These are phyloP conservation scores for Scheffersomyces stambukii DNA, from an alignment of 1,139 yeast genomes.

Conservation along the genomic window DNA sequence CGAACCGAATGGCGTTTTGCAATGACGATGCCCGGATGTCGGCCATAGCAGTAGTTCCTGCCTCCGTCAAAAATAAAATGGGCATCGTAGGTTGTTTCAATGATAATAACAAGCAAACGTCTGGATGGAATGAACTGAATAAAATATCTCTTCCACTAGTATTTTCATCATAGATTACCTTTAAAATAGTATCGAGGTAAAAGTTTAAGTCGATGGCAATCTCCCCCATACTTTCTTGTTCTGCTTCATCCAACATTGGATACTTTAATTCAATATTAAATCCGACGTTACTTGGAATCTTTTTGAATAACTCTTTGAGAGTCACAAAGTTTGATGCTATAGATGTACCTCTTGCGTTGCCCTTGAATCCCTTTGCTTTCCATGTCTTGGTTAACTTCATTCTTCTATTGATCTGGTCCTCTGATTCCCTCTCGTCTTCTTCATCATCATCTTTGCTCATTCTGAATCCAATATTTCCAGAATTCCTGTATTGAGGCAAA, in stretches of 20 bases:
- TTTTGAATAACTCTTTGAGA: conserved; percentile 74
- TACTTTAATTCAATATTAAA: conserved; percentile 93
- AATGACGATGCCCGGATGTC: conserved; percentile 85
- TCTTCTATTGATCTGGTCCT: conserved; percentile 49
- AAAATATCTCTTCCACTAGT: conserved; percentile 79
- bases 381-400: conserved; percentile 86
- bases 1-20: conserved; percentile 89
- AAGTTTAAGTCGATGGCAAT: conserved; percentile 78
- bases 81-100: conserved; percentile 93
- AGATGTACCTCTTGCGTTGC: conserved; percentile 83
- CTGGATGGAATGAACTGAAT: conserved; percentile 94
- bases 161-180: conserved; percentile 72
- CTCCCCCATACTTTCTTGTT: conserved; percentile 83
- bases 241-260: conserved; percentile 94
- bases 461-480: conserved; percentile 4
- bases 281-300: conserved; percentile 80
- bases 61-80: conserved; percentile 81
- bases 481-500: conserved; percentile 23
- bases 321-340: conserved; percentile 93
- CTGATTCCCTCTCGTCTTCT: conserved; percentile 34
- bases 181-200: conserved; percentile 82
- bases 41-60: conserved; percentile 80
- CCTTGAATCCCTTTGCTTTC: conserved; percentile 84
- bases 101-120: conserved; percentile 78
- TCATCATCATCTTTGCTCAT: conserved; percentile 21